These are phyloP conservation scores for Infundibulicybe gibba DNA, from an alignment of 768 basidiomycete species.

Conservation along the genomic window DNA sequence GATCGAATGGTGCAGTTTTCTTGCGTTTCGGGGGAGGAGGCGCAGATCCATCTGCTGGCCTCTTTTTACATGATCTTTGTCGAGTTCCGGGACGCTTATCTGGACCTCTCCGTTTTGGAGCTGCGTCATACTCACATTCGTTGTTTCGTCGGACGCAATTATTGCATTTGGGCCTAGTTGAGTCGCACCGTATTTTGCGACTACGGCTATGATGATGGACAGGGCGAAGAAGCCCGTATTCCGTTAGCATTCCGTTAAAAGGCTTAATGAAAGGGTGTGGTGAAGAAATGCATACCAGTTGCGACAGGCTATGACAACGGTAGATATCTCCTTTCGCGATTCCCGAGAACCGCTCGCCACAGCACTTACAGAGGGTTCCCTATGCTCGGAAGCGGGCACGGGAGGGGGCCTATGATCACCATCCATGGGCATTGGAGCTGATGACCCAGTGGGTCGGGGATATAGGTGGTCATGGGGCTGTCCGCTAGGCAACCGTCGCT, in stretches of 20 bases:
- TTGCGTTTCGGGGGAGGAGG: slow-evolving; percentile 54
- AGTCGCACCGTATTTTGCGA: slow-evolving; percentile 86
- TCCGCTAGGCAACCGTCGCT: slow-evolving; percentile 42
- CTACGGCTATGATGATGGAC: slow-evolving; percentile 54
- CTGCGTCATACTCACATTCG: slow-evolving; percentile 75
- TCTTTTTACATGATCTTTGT: slow-evolving; percentile 83
- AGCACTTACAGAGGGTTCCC: slow-evolving; percentile 27
- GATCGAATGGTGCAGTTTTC: slow-evolving; percentile 26
- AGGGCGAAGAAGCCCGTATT: slow-evolving; percentile 24
- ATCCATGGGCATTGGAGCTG: slow-evolving; percentile 24
- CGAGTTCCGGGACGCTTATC: slow-evolving; percentile 85
- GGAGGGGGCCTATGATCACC: slow-evolving; percentile 24
- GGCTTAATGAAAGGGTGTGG: slow-evolving; percentile 33
- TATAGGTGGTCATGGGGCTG: slow-evolving; percentile 43
- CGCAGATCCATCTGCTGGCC: slow-evolving; percentile 51
- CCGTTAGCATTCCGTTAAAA: slow-evolving; percentile 34
- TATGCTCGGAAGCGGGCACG: slow-evolving; percentile 28
- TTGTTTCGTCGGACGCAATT: slow-evolving; percentile 79
- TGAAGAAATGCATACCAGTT: slow-evolving; percentile 60
- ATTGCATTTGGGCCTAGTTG: slow-evolving; percentile 74
- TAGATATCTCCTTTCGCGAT: slow-evolving; percentile 56
- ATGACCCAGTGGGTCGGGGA: slow-evolving; percentile 27
- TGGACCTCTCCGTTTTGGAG: slow-evolving; percentile 79
- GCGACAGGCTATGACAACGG: slow-evolving; percentile 78
- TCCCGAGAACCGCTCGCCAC: slow-evolving; percentile 28